Base-by-base conservation (phyloP, 2,329 filamentous ascomycete genomes). In the Diaporthe eres region DNA sequence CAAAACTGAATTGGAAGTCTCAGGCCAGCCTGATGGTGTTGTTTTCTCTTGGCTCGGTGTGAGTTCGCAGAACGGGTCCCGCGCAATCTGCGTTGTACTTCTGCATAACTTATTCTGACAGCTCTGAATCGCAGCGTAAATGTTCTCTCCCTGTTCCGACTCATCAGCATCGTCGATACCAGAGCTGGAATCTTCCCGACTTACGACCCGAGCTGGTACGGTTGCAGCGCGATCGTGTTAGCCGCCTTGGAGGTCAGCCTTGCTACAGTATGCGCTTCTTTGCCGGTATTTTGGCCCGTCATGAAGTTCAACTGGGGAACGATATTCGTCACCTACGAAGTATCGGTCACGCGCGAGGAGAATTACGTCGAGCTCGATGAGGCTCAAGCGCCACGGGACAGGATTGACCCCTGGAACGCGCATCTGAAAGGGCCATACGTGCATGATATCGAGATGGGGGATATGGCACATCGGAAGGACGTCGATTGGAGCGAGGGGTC, bases 271-370 rank as follows among this genome's bases (percentile, higher is more conserved):
- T 70, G 63, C 37, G 74, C 70, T 22, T 73, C 74, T 19, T 31
- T 75, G 10, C 76, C 74, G 1, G 70, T 76, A 13, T 73, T 63
- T 53, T 74, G 57, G 60, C 71, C 68, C 75, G 77, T 82, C 10
- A 74, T 85, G 9, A 78, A 79, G 22, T 77, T 81, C 22, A 76
- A 75, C 22, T 68, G 82, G 61, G 81, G 79, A 61, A 78, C 74
- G 39, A 84, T 85, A 74, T 84, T 84, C 75, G 81, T 85, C 31
- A 85, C 83, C 22, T 82, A 82, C 22, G 83, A 84, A 68, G 80
- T 85, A 63, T 77, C 79, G 25, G 77, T 81, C 28, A 79, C 79
- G 8, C 78, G 78, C 10, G 78, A 79, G 49, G 68, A 22, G n/a
- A 34, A 58, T 12, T 57, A 61, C 22, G 58, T 28, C 25, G 39